Base-by-base conservation (phyloP, 495 filamentous ascomycete species). In the Penicillium maclennaniae region DNA sequence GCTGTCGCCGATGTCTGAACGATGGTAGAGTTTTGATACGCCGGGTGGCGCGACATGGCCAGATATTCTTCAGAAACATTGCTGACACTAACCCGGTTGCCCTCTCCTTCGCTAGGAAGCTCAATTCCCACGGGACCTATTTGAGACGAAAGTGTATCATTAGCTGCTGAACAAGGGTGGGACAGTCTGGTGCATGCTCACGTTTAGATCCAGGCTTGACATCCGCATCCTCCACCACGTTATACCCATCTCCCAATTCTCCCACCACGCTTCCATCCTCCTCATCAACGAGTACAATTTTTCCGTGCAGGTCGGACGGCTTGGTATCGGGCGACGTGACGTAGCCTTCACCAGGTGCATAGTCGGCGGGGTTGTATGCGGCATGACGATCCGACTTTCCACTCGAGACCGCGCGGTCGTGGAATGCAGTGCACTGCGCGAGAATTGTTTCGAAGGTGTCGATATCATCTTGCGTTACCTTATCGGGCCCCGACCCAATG, bases 361-460 rank as follows among this genome's bases (percentile, higher is more conserved):
- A 96, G 56, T 85, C 78, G 10, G 82, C 82, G 1, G 91, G 91
- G 68, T 97, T 91, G 68, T 97, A 96, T 6, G 70, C 63, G 5
- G 71, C 66, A 54, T 67, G 54, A 26, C 64, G 73, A 44, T 71
- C 74, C 1, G 82, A 73, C 51, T 75, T 79, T 3, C 50, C 46
- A 12, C 46, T 12, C n/a, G 43, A 19, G 14, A 87, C 80, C 4
- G 87, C 83, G 34, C 89, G 82, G 62, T 96, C 91, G 8, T 92
- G 79, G 67, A 97, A 97, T 0, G 91, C 91, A 12, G 91, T 97
- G 66, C 91, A 97, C 70, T 97, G 91, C 25, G 91, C 91, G 37
- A 97, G 78, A 49, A 97, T 97, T 3, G 91, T 96, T 75, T 97
- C 91, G 62, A 97, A 97, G 0, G 91, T 97, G 67, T 97, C 91